Evolutionary conservation across 2,329 filamentous ascomycete genomes (phyloP), one percentile per base, ranked within the genome.

Genomic region (Spiromastix sp.): DNA sequence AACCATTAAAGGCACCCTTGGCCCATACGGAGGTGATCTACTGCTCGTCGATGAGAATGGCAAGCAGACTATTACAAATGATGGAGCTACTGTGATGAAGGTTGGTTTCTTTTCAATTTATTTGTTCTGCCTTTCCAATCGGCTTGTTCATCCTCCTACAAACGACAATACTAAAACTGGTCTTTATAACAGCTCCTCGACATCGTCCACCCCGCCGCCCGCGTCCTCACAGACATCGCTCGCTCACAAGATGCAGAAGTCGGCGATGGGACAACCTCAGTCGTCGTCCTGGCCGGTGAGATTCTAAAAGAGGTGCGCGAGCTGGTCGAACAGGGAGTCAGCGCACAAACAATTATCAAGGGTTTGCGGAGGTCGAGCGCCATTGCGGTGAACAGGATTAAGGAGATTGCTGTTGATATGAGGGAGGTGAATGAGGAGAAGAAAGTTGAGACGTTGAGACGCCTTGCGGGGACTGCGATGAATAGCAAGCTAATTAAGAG

Each of bases 51-150:
- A 96, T 64, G 80, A 79, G 62, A 95, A 95, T 71, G 91, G 91
- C 61, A 80, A 68, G 62, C 86, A 95, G 68, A 98, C 91, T 37
- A 96, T 98, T 59, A 98, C 91, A 51, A 98, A 98, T 66, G 91
- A 98, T 68, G 91, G 91, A 56, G 91, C 91, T 32, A 98, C 91
- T 33, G 91, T 96, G 42, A 98, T 98, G 91, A 96, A 95, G 79
- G 84, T 85, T 60, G 49, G 63, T 32, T 13, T 10, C 27, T 26
- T n/a, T n/a, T n/a, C n/a, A n/a, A n/a, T n/a, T n/a, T 15, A 28
- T n/a, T 25, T n/a, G n/a, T n/a, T n/a, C n/a, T n/a, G n/a, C n/a
- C n/a, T n/a, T n/a, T n/a, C n/a, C n/a, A n/a, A n/a, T n/a, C n/a
- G n/a, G n/a, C n/a, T n/a, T n/a, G n/a, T n/a, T n/a, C n/a, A n/a